Conservation (phyloP, 2,329 filamentous ascomycete genomes). For the Cladosporium halotolerans region DNA sequence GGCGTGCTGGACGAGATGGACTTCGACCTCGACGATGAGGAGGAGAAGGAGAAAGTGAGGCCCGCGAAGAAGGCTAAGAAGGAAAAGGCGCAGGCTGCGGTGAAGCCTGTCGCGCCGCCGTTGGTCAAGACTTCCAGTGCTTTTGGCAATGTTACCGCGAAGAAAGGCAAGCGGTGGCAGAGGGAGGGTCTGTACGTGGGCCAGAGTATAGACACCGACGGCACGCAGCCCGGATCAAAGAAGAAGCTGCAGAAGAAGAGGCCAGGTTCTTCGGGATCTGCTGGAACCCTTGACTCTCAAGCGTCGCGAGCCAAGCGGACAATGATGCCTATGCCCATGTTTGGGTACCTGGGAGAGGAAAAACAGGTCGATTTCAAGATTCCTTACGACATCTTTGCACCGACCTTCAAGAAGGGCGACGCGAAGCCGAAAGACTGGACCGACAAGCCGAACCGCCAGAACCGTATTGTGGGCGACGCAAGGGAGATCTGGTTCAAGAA, state of each 20-base stretch:
- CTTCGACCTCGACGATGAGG: slow-evolving; percentile 19
- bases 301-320: slow-evolving; percentile 60
- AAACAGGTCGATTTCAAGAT: slow-evolving; percentile 70
- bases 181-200: slow-evolving; percentile 81
- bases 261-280: slow-evolving; percentile 18
- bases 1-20: slow-evolving; percentile 29
- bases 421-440: slow-evolving; percentile 91
- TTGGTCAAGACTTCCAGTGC: slow-evolving; percentile 22
- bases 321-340: slow-evolving; percentile 31
- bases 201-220: slow-evolving; percentile 52
- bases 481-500: slow-evolving; percentile 29
- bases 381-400: slow-evolving; percentile 84
- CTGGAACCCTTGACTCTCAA: slow-evolving; percentile 48
- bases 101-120: slow-evolving; percentile 17
- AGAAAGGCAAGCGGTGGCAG: slow-evolving; percentile 67
- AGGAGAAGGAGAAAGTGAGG: slow-evolving; percentile 15
- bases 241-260: slow-evolving; percentile 43
- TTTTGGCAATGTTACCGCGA: slow-evolving; percentile 20
- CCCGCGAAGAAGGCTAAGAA: slow-evolving; percentile 25
- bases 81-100: slow-evolving; percentile 19
- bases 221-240: slow-evolving; percentile 34
- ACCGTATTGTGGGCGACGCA: slow-evolving; percentile 61
- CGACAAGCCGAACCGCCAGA: slow-evolving; percentile 68
- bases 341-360: slow-evolving; percentile 48
- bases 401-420: slow-evolving; percentile 65